Conservation (phyloP, 2,329 filamentous ascomycete genomes). For the Elsinoe ampelina region DNA sequence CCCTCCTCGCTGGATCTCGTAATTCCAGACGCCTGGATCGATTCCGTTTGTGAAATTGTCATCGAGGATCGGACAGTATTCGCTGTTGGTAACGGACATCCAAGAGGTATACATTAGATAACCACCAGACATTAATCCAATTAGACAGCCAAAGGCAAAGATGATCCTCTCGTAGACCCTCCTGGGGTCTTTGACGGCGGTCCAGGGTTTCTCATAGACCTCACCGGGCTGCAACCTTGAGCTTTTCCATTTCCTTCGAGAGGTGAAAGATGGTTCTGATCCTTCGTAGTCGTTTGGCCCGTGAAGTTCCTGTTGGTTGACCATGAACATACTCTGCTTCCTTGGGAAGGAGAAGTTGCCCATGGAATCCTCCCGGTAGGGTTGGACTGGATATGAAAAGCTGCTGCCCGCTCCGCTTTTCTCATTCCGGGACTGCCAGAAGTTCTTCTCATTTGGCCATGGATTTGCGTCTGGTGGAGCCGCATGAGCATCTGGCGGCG, state of each 20-base stretch:
- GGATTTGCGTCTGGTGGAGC: slow-evolving; percentile 3
- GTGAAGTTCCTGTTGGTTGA: neutral
- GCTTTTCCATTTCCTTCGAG: slow-evolving; percentile 7
- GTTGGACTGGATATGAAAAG: neutral
- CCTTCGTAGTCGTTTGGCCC: neutral
- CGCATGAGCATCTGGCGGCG: neutral
- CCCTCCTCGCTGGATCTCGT: slow-evolving; percentile 33
- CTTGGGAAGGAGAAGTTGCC: slow-evolving; percentile 5
- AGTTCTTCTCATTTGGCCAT: slow-evolving; percentile 8
- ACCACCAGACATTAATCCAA: slow-evolving; percentile 5
- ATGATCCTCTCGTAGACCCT: slow-evolving; percentile 12
- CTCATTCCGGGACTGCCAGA: slow-evolving; percentile 2
- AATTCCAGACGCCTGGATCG: slow-evolving; percentile 39
- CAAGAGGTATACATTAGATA: neutral
- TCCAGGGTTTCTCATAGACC: slow-evolving; percentile 17
- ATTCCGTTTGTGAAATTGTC: slow-evolving; percentile 41
- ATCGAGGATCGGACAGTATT: slow-evolving; percentile 44
- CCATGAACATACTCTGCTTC: slow-evolving; percentile 9
- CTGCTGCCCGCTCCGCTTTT: neutral
- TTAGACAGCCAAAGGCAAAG: slow-evolving; percentile 13
- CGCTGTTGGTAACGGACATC: slow-evolving; percentile 5
- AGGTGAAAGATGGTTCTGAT: neutral
- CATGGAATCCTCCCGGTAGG: slow-evolving; percentile 3
- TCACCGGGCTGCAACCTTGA: slow-evolving; percentile 7
- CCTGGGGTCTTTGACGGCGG: slow-evolving; percentile 13